Percentiles rank a stretch among this genome's conserved stretches.
Conservation (phyloP, 2,329 filamentous ascomycete genomes). For the Neocatenulostroma microsporum region DNA sequence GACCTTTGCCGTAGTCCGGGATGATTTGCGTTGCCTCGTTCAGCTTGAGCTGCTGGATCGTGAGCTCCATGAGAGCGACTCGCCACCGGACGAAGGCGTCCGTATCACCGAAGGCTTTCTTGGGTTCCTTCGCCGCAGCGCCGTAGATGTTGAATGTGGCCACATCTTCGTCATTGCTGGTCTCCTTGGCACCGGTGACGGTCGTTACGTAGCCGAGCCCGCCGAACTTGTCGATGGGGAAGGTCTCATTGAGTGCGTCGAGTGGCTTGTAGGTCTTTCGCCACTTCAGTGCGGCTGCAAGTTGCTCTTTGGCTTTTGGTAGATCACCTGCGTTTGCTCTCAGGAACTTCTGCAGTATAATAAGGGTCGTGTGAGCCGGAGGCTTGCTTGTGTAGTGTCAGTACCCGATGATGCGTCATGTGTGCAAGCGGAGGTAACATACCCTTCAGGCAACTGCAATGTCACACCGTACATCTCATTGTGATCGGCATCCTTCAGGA, state of each 20-base stretch:
- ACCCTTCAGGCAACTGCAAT: slow-evolving; percentile 36
- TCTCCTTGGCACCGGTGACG: slow-evolving; percentile 51
- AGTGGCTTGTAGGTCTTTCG: slow-evolving; percentile 67
- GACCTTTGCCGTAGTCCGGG: slow-evolving; percentile 55
- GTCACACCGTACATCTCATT: slow-evolving; percentile 78
- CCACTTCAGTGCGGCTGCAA: slow-evolving; percentile 74
- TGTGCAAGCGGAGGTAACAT: neutral
- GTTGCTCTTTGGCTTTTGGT: slow-evolving; percentile 66
- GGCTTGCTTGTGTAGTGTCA: slow-evolving; percentile 13
- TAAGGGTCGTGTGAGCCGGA: slow-evolving; percentile 63
- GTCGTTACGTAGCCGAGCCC: slow-evolving; percentile 73
- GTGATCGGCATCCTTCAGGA: slow-evolving; percentile 52
- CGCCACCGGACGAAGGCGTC: slow-evolving; percentile 84
- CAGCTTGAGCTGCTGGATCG: slow-evolving; percentile 66
- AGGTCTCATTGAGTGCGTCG: slow-evolving; percentile 54
- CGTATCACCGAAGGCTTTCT: slow-evolving; percentile 71
- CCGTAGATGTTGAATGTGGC: slow-evolving; percentile 95
- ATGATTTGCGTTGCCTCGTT: slow-evolving; percentile 60
- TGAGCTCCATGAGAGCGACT: slow-evolving; percentile 81
- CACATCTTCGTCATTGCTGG: slow-evolving; percentile 52
- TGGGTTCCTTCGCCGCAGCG: slow-evolving; percentile 68
- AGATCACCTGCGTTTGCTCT: slow-evolving; percentile 78
- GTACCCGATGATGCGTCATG: neutral
- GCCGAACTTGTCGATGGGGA: slow-evolving; percentile 62
- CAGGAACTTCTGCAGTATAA: slow-evolving; percentile 87